phyloP scores from a whole-genome alignment of 2,329 filamentous ascomycete species.

The Pseudogymnoascus pannorum region DNA sequence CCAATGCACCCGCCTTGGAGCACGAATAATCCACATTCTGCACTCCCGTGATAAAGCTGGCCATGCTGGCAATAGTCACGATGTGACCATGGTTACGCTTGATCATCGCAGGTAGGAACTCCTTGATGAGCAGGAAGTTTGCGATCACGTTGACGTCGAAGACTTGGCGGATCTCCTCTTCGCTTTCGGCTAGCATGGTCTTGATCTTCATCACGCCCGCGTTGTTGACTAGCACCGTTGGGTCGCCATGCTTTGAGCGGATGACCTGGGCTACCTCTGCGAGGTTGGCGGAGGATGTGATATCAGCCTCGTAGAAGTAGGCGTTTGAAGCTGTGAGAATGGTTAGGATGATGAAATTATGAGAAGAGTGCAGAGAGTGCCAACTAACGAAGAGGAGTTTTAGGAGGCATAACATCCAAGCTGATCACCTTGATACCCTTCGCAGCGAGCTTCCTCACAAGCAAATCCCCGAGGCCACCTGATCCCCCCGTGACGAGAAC shows the following conservation, averaged over 20 bases:
- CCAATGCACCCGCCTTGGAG: slow-evolving; percentile 58
- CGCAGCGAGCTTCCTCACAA: slow-evolving; percentile 57
- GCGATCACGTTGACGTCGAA: slow-evolving; percentile 65
- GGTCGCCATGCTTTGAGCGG: slow-evolving; percentile 49
- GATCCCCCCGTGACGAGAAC: slow-evolving; percentile 70
- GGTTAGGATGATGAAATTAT: background rate
- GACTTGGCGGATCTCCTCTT: slow-evolving; percentile 52
- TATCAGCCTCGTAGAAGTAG: slow-evolving; percentile 60
- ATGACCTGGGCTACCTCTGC: slow-evolving; percentile 44
- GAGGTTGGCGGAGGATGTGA: slow-evolving; percentile 51
- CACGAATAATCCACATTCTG: slow-evolving; percentile 54
- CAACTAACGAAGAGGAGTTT: slow-evolving; percentile 12
- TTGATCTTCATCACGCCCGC: slow-evolving; percentile 54
- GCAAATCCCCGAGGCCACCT: slow-evolving; percentile 60
- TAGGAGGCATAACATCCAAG: slow-evolving; percentile 52
- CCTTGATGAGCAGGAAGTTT: slow-evolving; percentile 56
- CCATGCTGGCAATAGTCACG: slow-evolving; percentile 55
- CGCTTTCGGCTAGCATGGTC: slow-evolving; percentile 49
- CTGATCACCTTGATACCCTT: slow-evolving; percentile 60
- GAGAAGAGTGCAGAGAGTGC: background rate
- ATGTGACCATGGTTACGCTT: slow-evolving; percentile 61
- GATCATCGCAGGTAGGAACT: slow-evolving; percentile 62
- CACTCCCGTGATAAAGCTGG: slow-evolving; percentile 18
- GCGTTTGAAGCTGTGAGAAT: slow-evolving; percentile 41
- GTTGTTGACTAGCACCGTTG: slow-evolving; percentile 67